Conservation (phyloP, 179 eudicot genomes). For the Beta corolliflora region DNA sequence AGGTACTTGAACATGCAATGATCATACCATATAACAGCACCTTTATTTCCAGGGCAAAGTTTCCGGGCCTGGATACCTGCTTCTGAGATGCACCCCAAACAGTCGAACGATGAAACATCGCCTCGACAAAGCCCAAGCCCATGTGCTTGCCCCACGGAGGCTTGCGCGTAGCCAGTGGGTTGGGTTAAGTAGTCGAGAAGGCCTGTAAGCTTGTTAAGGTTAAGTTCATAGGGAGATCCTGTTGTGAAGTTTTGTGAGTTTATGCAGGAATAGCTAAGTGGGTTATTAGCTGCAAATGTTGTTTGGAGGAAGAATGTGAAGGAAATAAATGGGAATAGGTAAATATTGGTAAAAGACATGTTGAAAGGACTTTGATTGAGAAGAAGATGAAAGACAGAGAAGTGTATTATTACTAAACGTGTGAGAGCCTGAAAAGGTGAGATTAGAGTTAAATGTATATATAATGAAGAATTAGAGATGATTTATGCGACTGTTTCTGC, state of each 20-base stretch:
- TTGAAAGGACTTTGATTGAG: not conserved
- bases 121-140: conserved; percentile 30
- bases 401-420: not conserved
- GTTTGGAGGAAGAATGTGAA: not conserved
- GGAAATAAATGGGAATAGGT: not conserved
- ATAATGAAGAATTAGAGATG: not conserved
- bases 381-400: no score
- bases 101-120: conserved; percentile 22
- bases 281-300: conserved; percentile 6
- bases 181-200: conserved; percentile 8
- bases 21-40: conserved; percentile 24
- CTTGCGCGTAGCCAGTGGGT: conserved; percentile 18
- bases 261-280: conserved; percentile 3
- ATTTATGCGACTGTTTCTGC: conserved; percentile 3
- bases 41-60: conserved; percentile 20
- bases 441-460: not conserved
- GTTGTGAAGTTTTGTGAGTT: conserved; percentile 1
- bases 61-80: not conserved
- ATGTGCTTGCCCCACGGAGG: conserved; percentile 12
- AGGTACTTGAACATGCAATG: conserved; percentile 26
- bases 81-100: conserved; percentile 16
- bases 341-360: not conserved
- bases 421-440: not conserved
- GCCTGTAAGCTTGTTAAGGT: conserved; percentile 21
- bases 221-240: conserved; percentile 7